Evolutionary conservation across 2,329 filamentous ascomycete species (phyloP).

Genomic region (Talaromyces sp.): DNA sequence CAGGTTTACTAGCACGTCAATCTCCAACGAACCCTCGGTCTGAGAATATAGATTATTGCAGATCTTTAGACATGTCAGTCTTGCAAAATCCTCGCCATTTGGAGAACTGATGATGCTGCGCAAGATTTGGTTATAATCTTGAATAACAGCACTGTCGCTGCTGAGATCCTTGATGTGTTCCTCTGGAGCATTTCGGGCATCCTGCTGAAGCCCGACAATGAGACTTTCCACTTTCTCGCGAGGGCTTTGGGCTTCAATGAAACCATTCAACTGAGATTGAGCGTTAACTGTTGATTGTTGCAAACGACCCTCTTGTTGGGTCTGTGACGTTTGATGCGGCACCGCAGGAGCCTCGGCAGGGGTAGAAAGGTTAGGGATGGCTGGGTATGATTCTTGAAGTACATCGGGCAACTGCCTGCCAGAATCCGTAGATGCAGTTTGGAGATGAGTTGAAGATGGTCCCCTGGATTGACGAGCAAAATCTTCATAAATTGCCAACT

Average conservation of each 20-base stretch:
- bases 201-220: conserved; percentile 54
- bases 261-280: conserved; percentile 57
- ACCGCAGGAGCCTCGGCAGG: conserved; percentile 60
- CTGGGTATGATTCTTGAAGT: conserved; percentile 56
- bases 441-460: conserved; percentile 50
- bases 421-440: conserved; percentile 54
- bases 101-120: conserved; percentile 50
- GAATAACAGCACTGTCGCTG: conserved; percentile 51
- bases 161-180: conserved; percentile 56
- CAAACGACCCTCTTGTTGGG: conserved; percentile 42
- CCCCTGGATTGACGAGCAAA: conserved; percentile 81
- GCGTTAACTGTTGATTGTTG: conserved; percentile 33
- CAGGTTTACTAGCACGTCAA: conserved; percentile 60
- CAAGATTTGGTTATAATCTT: conserved; percentile 55
- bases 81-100: conserved; percentile 54
- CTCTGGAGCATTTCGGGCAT: conserved; percentile 53
- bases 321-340: conserved; percentile 53
- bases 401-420: conserved; percentile 59
- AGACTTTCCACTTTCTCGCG: conserved; percentile 52
- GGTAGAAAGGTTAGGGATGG: conserved; percentile 58
- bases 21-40: conserved; percentile 51
- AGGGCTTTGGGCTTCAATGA: conserved; percentile 50
- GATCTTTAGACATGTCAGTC: conserved; percentile 53
- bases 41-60: conserved; percentile 55
- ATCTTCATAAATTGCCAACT: conserved; percentile 94